These are phyloP conservation scores for Platanthera zijinensis DNA, from an alignment of 106 monocot species.

Conservation along the genomic window DNA sequence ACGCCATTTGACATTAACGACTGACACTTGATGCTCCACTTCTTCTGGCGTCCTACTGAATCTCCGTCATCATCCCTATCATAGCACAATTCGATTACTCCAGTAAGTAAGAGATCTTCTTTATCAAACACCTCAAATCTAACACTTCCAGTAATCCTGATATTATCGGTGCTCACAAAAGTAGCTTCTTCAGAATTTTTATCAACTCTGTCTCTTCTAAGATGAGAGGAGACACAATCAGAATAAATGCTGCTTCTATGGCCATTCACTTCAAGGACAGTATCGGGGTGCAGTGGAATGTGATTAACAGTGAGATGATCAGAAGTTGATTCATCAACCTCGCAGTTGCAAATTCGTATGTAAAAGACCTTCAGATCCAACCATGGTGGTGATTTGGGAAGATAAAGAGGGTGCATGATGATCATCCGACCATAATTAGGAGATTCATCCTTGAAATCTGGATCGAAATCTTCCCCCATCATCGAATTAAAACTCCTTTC, in stretches of 20 bases:
- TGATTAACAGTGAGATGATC: slow-evolving; percentile 8
- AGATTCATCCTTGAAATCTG: slow-evolving; percentile 13
- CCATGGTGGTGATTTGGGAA: slow-evolving; percentile 26
- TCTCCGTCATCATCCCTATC: slow-evolving; percentile 27
- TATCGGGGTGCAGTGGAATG: neutral
- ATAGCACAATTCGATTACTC: slow-evolving; percentile 25
- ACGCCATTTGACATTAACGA: slow-evolving; percentile 4
- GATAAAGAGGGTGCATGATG: slow-evolving; percentile 59
- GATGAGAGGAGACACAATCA: slow-evolving; percentile 36
- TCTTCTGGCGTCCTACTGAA: slow-evolving; percentile 12
- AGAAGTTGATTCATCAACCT: neutral
- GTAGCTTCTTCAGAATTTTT: slow-evolving; percentile 60
- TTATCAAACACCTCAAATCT: slow-evolving; percentile 54
- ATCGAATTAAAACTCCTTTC: neutral
- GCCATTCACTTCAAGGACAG: slow-evolving; percentile 57
- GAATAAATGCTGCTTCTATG: slow-evolving; percentile 42
- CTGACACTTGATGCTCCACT: slow-evolving; percentile 26
- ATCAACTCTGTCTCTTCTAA: slow-evolving; percentile 61
- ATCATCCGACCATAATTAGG: slow-evolving; percentile 35
- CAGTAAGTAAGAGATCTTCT: slow-evolving; percentile 34
- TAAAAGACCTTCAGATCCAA: slow-evolving; percentile 19
- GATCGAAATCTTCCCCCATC: slow-evolving; percentile 16
- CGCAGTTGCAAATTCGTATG: neutral
- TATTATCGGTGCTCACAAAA: slow-evolving; percentile 64
- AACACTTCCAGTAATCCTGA: slow-evolving; percentile 55